Evolutionary conservation across 1,284 basidiomycete species (phyloP).

Genomic region (Sporisorium scitamineum): DNA sequence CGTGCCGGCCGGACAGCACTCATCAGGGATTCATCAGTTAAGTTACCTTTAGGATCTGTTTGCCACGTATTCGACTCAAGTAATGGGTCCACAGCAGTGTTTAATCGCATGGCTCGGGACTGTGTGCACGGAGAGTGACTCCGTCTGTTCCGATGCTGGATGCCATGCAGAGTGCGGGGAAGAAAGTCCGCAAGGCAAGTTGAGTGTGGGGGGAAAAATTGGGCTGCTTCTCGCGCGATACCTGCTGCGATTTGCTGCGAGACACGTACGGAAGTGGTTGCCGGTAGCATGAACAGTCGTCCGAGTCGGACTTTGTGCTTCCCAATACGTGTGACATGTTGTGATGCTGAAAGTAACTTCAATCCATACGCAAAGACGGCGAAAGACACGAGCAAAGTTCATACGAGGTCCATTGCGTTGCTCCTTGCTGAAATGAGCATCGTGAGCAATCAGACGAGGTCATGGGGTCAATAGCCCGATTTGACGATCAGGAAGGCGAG

Average conservation of each 20-base stretch:
- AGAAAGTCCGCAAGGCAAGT: not conserved
- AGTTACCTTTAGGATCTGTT: not conserved
- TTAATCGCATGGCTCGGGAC: not conserved
- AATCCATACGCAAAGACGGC: not conserved
- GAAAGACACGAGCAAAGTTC: not conserved
- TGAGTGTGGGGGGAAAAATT: not conserved
- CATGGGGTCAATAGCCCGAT: not conserved
- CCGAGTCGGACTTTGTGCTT: not conserved
- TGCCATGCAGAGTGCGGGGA: not conserved
- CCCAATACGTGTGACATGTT: not conserved
- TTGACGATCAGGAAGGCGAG: not conserved
- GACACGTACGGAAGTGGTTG: slow-evolving; percentile 3
- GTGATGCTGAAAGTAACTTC: not conserved
- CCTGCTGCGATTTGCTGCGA: not conserved
- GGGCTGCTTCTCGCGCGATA: slow-evolving; percentile 4
- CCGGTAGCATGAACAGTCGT: not conserved
- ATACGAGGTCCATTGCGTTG: not conserved
- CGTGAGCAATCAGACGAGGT: not conserved
- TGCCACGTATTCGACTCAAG: not conserved
- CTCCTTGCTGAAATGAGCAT: not conserved
- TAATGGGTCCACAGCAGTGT: not conserved
- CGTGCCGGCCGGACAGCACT: not conserved
- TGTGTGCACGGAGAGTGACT: not conserved
- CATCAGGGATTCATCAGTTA: not conserved
- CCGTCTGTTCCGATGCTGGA: not conserved